Percentiles rank a stretch among this genome's conserved stretches.
These are phyloP conservation scores for Pyrus betulifolia DNA, from an alignment of 306 rosid species.

Conservation along the genomic window DNA sequence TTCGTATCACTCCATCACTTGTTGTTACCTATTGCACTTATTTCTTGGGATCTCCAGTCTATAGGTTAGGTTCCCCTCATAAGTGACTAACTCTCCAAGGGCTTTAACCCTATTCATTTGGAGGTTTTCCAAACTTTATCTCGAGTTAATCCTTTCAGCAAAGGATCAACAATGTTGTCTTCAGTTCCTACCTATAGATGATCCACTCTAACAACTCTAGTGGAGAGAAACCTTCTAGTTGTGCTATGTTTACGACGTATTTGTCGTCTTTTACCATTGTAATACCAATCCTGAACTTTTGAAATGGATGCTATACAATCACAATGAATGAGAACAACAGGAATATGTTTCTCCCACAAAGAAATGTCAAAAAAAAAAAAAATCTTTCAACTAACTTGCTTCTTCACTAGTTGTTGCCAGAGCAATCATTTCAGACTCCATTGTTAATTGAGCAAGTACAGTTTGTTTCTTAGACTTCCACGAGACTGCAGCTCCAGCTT, in stretches of 20 bases:
- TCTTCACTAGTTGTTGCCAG: not conserved
- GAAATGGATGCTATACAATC: not conserved
- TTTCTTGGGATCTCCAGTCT: not conserved
- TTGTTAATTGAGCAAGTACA: not conserved
- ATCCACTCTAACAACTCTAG: not conserved
- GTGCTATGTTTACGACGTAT: not conserved
- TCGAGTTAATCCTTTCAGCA: not conserved
- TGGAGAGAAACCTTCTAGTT: not conserved
- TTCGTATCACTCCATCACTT: not conserved
- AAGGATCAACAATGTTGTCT: not conserved
- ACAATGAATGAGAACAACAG: not conserved
- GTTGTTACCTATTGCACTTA: not conserved
- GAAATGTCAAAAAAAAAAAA: not conserved
- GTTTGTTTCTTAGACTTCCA: not conserved
- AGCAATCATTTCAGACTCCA: not conserved
- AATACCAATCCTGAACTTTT: not conserved
- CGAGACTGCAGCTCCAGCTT: not conserved
- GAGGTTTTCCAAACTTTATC: no score
- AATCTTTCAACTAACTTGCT: not conserved
- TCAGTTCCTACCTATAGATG: no score
- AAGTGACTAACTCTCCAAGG: not conserved
- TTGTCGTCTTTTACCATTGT: not conserved
- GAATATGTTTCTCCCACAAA: not conserved
- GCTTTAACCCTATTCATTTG: not conserved
- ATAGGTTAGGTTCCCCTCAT: not conserved